These are phyloP conservation scores for Apiospora sp. DNA, from an alignment of 2,329 filamentous ascomycete species.

Conservation along the genomic window DNA sequence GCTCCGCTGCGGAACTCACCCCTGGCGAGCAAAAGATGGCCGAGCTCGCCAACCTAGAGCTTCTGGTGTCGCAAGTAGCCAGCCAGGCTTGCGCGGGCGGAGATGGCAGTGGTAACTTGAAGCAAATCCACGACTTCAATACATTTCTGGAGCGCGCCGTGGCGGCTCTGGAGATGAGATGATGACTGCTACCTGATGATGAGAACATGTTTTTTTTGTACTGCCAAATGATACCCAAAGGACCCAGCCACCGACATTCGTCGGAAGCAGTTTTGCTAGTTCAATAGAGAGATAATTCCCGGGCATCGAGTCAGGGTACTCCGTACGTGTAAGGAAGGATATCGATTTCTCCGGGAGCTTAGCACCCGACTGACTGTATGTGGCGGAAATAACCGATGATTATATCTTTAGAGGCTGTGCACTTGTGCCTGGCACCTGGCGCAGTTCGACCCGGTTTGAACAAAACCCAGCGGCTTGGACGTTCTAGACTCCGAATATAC, in stretches of 20 bases:
- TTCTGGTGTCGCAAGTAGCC: slow-evolving; percentile 62
- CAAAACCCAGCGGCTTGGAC: neutral
- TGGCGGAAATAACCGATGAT: neutral
- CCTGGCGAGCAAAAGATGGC: slow-evolving; percentile 54
- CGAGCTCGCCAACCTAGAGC: slow-evolving; percentile 64
- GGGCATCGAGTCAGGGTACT: neutral
- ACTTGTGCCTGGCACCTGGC: neutral
- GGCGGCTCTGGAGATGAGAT: slow-evolving; percentile 58
- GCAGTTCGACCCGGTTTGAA: neutral
- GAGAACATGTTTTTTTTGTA: slow-evolving; percentile 20
- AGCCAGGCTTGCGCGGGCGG: slow-evolving; percentile 54
- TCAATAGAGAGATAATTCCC: neutral
- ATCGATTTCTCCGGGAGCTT: neutral
- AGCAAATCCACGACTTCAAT: slow-evolving; percentile 68
- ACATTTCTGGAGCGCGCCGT: slow-evolving; percentile 69
- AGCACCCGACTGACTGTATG: neutral
- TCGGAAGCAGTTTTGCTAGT: neutral
- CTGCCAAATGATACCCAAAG: slow-evolving; percentile 18
- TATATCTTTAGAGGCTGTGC: neutral
- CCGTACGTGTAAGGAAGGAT: neutral
- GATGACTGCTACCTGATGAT: slow-evolving; percentile 25
- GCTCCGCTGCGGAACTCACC: slow-evolving; percentile 54
- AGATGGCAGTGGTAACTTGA: slow-evolving; percentile 60
- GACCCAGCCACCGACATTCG: neutral
- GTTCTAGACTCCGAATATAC: neutral